phyloP scores from a whole-genome alignment of 208 protist species.

The Balamuthia mandrillaris region DNA sequence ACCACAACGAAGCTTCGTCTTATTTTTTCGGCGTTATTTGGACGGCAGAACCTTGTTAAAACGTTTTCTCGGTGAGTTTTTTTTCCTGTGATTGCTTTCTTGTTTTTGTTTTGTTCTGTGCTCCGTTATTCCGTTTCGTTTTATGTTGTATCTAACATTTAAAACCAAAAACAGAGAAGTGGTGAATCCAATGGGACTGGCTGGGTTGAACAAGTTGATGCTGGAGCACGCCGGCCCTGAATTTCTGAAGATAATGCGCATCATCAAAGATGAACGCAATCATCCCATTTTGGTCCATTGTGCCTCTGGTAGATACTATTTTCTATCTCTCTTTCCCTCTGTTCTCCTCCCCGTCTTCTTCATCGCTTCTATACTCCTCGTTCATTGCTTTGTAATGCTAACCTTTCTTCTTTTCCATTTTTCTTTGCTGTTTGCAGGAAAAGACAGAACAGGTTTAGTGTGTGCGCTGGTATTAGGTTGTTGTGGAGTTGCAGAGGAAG shows the following conservation, averaged over 20 bases:
- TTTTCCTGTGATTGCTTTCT: background rate
- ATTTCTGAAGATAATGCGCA: background rate
- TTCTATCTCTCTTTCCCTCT: background rate
- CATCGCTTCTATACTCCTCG: no score
- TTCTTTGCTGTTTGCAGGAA: background rate
- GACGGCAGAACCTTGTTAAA: background rate
- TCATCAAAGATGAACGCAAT: background rate
- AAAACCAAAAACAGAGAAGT: background rate
- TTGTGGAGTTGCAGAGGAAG: slow-evolving; percentile 14
- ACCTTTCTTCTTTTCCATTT: background rate
- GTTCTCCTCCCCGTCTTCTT: no score
- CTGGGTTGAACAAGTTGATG: slow-evolving; percentile 31
- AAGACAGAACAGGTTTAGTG: slow-evolving; percentile 21
- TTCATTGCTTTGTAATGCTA: no score
- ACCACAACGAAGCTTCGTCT: slow-evolving; percentile 6
- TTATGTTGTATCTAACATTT: background rate
- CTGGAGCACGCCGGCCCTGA: background rate
- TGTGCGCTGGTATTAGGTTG: slow-evolving; percentile 22
- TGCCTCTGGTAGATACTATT: background rate
- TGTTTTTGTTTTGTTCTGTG: background rate
- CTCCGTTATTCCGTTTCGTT: background rate
- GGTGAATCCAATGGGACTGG: slow-evolving; percentile 2
- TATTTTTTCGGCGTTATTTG: background rate
- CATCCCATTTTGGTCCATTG: slow-evolving; percentile 31
- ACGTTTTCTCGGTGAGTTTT: background rate